Percentiles rank a stretch among this genome's conserved stretches.
Evolutionary conservation across 192 early-diverging fungal species (phyloP).

Genomic region (Diversispora eburnea): DNA sequence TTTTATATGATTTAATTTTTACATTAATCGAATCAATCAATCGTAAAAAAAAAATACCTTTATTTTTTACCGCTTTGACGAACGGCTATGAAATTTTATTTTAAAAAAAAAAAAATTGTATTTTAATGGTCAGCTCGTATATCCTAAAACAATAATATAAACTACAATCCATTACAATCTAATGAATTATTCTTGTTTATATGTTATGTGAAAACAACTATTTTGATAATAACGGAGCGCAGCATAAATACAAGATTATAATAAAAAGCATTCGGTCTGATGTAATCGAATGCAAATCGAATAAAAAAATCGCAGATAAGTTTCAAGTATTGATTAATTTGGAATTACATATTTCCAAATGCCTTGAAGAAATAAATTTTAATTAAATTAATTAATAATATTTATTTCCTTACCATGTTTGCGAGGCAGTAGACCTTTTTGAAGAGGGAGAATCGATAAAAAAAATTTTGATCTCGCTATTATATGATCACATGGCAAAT

Average conservation of each 20-base stretch:
- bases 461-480: neutral
- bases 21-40: neutral
- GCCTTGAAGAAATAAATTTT: too few relatives aligned
- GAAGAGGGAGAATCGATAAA: conserved; percentile 2
- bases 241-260: too few relatives aligned
- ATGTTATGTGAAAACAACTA: too few relatives aligned
- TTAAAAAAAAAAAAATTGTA: neutral
- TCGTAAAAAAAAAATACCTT: conserved; percentile 37
- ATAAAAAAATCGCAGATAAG: too few relatives aligned
- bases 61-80: conserved; percentile 90
- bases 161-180: neutral
- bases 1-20: neutral
- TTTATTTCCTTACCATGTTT: neutral
- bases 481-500: too few relatives aligned
- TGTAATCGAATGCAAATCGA: too few relatives aligned
- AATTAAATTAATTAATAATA: neutral
- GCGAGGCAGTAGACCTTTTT: conserved; percentile 18
- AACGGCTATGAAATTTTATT: conserved; percentile 48
- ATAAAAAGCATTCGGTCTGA: too few relatives aligned
- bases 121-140: neutral
- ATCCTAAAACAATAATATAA: neutral
- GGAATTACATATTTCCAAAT: neutral
- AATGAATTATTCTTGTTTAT: too few relatives aligned
- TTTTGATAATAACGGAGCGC: too few relatives aligned
- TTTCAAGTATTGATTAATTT: too few relatives aligned